These are phyloP conservation scores for Penicillium canariense DNA, from an alignment of 495 filamentous ascomycete species.

Conservation along the genomic window DNA sequence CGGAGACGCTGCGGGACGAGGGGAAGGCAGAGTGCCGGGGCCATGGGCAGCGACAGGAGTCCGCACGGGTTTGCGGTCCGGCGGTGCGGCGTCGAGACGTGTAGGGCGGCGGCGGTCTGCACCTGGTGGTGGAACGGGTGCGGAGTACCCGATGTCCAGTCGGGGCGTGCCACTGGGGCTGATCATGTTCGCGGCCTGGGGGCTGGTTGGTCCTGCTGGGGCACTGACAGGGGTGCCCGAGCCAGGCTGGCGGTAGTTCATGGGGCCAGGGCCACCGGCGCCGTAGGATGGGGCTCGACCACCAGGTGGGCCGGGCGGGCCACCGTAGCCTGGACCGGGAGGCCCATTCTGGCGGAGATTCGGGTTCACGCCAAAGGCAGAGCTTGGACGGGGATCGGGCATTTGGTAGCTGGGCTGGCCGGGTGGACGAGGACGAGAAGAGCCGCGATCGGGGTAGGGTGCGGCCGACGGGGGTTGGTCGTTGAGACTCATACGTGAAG, in stretches of 20 bases:
- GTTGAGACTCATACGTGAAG: constrained; percentile 44
- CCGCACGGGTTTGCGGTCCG: constrained; percentile 36
- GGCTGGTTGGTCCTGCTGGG: constrained; percentile 30
- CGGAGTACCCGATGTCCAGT: constrained; percentile 54
- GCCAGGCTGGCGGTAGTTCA: constrained; percentile 41
- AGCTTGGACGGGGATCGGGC: constrained; percentile 55
- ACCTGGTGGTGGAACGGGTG: constrained; percentile 45
- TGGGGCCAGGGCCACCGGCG: constrained; percentile 24
- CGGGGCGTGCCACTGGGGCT: constrained; percentile 36
- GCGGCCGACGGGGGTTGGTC: constrained; percentile 41
- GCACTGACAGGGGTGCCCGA: constrained; percentile 33
- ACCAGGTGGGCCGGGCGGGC: constrained; percentile 27
- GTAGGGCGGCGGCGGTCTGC: constrained; percentile 35
- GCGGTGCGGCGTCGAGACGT: constrained; percentile 32
- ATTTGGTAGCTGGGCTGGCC: constrained; percentile 61
- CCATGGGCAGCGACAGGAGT: constrained; percentile 30
- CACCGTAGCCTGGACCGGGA: constrained; percentile 25
- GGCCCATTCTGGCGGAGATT: constrained; percentile 47
- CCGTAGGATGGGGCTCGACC: constrained; percentile 9
- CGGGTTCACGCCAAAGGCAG: constrained; percentile 64
- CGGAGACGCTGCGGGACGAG: constrained; percentile 30
- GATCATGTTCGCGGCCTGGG: constrained; percentile 23
- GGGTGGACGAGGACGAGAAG: constrained; percentile 52
- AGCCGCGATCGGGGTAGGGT: constrained; percentile 40
- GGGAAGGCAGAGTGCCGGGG: constrained; percentile 22